phyloP scores from a whole-genome alignment of 2,329 filamentous ascomycete species.

The Leptographium lundbergii region DNA sequence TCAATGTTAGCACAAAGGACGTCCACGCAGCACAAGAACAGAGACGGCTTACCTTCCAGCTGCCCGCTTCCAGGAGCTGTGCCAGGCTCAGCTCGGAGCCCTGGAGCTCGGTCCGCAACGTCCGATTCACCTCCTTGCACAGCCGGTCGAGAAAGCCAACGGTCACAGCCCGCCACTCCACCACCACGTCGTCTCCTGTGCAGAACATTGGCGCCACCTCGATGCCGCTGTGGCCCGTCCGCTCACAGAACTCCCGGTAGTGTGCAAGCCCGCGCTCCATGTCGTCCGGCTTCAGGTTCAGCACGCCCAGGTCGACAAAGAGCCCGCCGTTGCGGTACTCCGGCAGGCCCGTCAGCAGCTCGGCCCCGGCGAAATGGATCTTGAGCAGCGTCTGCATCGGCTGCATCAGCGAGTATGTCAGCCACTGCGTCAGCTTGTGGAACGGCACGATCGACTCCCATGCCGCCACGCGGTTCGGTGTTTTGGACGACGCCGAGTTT shows the following conservation, averaged over 20 bases:
- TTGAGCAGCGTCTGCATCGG: conserved; percentile 41
- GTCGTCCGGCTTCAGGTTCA: conserved; percentile 40
- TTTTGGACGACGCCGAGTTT: conserved; percentile 13
- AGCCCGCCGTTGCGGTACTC: conserved; percentile 90
- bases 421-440: conserved; percentile 81
- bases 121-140: conserved; percentile 43
- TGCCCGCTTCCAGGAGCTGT: conserved; percentile 89
- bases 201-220: conserved; percentile 47
- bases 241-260: conserved; percentile 53
- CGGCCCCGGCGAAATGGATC: conserved; percentile 43
- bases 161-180: conserved; percentile 54
- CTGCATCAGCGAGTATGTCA: conserved; percentile 77
- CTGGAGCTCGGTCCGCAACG: conserved; percentile 48
- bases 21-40: not conserved
- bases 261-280: conserved; percentile 29
- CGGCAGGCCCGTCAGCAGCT: conserved; percentile 74
- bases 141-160: conserved; percentile 46
- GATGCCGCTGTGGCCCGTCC: conserved; percentile 51
- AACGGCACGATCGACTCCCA: conserved; percentile 63
- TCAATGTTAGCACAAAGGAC: not conserved
- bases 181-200: conserved; percentile 46
- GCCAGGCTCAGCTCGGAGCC: conserved; percentile 65
- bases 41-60: conserved; percentile 70
- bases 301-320: conserved; percentile 70
- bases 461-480: conserved; percentile 30